Base-by-base conservation (phyloP, 352 stramenopile genomes). In the Pythium sukuiense region DNA sequence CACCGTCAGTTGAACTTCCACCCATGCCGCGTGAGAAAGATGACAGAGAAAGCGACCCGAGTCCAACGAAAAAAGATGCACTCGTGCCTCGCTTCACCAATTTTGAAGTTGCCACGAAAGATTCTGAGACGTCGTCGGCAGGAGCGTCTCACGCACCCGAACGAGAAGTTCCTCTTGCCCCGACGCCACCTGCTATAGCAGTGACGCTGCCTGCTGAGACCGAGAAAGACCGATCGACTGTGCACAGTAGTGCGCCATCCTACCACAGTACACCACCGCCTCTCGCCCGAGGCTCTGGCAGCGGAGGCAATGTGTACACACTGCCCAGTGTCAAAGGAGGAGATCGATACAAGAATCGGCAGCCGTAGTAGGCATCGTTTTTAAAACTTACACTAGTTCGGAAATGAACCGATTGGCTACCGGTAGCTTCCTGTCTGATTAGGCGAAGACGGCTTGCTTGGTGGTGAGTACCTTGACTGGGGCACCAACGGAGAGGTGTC, bases 391-490 rank as follows among this genome's bases (percentile, higher is more conserved):
- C n/a, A n/a, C n/a, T n/a, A n/a, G n/a, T n/a, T n/a, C n/a, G n/a
- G n/a, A n/a, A n/a, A n/a, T n/a, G n/a, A n/a, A n/a, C n/a, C n/a
- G n/a, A n/a, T n/a, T n/a, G n/a, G n/a, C n/a, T n/a, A n/a, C n/a
- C n/a, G n/a, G n/a, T n/a, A n/a, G n/a, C n/a, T n/a, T n/a, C n/a
- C n/a, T n/a, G n/a, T n/a, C n/a, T n/a, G n/a, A n/a, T 80, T 55
- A 92, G 8, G 81, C 80, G 49, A 79, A 77, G 1, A 92, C 41
- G 18, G 81, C 73, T 6, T 56, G 70, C 71, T 92, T 92, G 14
- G 88, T 72, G 33, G 83, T 92, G 12, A 94, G 71, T 11, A 94
- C 74, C 37, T 89, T 85, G 9, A 88, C 80, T 6, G 59, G 50
- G 3, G 75, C 76, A 12, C 83, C 85, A 35, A 91, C 57, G 3